A percentile compares a stretch with the other conserved stretches of the same genome.
Evolutionary conservation across 2,329 filamentous ascomycete species (phyloP).

Genomic region (Chlorencoelia australis): DNA sequence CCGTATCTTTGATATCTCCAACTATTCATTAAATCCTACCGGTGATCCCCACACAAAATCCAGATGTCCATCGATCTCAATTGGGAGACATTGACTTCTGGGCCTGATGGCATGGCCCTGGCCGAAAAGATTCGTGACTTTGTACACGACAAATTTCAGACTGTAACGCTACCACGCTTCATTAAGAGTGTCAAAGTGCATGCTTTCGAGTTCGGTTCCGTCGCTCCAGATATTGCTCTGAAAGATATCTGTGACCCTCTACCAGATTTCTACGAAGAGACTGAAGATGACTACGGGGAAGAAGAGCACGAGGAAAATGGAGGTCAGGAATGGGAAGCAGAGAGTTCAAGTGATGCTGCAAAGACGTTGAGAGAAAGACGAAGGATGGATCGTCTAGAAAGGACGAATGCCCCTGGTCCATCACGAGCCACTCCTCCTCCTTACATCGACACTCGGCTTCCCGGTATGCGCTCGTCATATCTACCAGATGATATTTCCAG

Average conservation of each 20-base stretch:
- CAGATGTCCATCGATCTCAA: conserved; percentile 95
- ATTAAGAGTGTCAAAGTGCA: conserved; percentile 94
- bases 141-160: conserved; percentile 92
- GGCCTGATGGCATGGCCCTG: conserved; percentile 75
- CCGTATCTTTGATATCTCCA: no score
- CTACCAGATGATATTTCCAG: conserved; percentile 36
- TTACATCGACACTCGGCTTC: conserved; percentile 32
- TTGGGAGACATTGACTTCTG: conserved; percentile 86
- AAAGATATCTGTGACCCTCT: conserved; percentile 96
- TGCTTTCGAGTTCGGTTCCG: conserved; percentile 81
- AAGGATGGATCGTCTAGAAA: conserved; percentile 28
- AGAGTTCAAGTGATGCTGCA: conserved; percentile 10
- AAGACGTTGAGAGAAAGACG: conserved; percentile 26
- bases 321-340: conserved; percentile 10
- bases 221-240: conserved; percentile 76
- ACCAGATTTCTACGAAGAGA: conserved; percentile 90
- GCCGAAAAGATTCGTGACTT: conserved; percentile 84
- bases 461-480: conserved; percentile 23
- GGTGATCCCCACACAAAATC: no score
- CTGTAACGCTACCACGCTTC: conserved; percentile 82
- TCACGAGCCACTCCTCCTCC: conserved; percentile 21
- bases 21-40: not conserved
- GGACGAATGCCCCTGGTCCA: conserved; percentile 20
- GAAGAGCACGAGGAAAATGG: conserved; percentile 36
- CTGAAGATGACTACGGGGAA: conserved; percentile 51